Evolutionary conservation across 352 stramenopile genomes (phyloP), one percentile per base, ranked within the genome.

Genomic region (Pythium periplocum): DNA sequence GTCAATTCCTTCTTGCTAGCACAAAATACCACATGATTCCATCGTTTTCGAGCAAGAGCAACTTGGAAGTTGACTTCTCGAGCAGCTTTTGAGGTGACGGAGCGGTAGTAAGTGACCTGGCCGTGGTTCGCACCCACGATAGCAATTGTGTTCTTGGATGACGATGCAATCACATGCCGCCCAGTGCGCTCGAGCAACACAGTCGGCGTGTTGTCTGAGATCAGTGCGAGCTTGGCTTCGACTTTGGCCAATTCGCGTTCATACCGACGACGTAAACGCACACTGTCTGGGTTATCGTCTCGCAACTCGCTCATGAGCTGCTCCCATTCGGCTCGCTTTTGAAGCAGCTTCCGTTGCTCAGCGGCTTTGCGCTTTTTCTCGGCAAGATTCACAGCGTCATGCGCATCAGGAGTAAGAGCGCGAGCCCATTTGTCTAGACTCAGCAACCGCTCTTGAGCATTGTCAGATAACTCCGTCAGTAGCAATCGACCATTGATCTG

Each of bases 81-180:
- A 4, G 57, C 61, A 1, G 57, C 61, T 43, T 69, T 76, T 10
- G 59, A 41, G 33, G 51, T 39, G 2, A 46, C 49, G 5, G 57
- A 57, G 10, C 71, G 71, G 41, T 72, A 79, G 53, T 80, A 83
- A 4, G 62, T 59, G 48, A 85, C 64, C 43, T 68, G 53, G 4
- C 73, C 69, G 48, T 71, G 53, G 2, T 40, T 2, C 0, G 61
- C 66, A 10, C 66, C 62, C 1, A 71, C 61, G 4, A 88, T 61
- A 10, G 77, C 61, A 37, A 88, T 85, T 6, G 74, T 73, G 46
- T 82, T 80, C 36, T 63, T 68, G 4, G 51, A 4, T 8, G 72
- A 87, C n/a, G 78, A 87, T 43, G 72, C 69, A 35, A 89, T 67
- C 26, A 86, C 69, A 42, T 92, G 81, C 35, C 66, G 74, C 1